Conservation (phyloP, 2,329 filamentous ascomycete genomes). For the Neofusicoccum cordaticola region DNA sequence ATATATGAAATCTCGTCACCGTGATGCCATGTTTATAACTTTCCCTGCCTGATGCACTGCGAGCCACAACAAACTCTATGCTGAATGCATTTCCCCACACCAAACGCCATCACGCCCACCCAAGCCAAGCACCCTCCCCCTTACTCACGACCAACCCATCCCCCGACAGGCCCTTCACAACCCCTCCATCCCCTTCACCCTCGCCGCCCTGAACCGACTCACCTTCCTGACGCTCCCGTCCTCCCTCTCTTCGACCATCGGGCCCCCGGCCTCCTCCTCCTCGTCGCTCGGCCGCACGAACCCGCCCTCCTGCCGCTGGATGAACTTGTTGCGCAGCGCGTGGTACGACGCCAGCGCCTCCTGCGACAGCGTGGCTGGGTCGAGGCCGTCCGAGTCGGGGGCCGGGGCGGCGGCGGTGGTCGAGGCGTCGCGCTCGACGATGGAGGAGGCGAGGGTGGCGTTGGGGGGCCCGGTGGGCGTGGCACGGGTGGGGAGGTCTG, state of each 20-base stretch:
- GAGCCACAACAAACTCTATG: too few relatives aligned
- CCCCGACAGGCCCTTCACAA: too few relatives aligned
- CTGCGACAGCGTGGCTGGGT: constrained; percentile 68
- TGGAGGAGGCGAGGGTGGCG: constrained; percentile 56
- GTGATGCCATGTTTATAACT: too few relatives aligned
- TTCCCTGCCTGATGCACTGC: too few relatives aligned
- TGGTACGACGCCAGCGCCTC: constrained; percentile 84
- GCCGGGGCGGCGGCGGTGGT: neutral
- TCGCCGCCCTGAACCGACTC: constrained; percentile 72
- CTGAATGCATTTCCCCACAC: too few relatives aligned
- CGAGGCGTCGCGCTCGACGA: constrained; percentile 51
- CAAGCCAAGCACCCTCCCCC: neutral
- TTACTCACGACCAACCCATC: neutral
- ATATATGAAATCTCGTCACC: neutral
- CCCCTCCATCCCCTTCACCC: constrained; percentile 44
- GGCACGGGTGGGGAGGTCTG: constrained; percentile 24
- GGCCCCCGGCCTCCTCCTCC: constrained; percentile 60
- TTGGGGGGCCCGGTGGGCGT: constrained; percentile 42
- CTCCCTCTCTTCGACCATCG: constrained; percentile 66
- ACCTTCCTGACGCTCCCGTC: constrained; percentile 59
- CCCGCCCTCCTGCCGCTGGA: constrained; percentile 79
- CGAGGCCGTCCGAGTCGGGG: constrained; percentile 51
- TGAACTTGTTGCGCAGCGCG: constrained; percentile 75
- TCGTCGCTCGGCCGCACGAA: constrained; percentile 65
- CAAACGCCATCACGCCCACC: too few relatives aligned